Percentiles rank a stretch among this genome's conserved stretches.
These are phyloP conservation scores for Xylaria sp. DNA, from an alignment of 495 filamentous ascomycete genomes.

Conservation along the genomic window DNA sequence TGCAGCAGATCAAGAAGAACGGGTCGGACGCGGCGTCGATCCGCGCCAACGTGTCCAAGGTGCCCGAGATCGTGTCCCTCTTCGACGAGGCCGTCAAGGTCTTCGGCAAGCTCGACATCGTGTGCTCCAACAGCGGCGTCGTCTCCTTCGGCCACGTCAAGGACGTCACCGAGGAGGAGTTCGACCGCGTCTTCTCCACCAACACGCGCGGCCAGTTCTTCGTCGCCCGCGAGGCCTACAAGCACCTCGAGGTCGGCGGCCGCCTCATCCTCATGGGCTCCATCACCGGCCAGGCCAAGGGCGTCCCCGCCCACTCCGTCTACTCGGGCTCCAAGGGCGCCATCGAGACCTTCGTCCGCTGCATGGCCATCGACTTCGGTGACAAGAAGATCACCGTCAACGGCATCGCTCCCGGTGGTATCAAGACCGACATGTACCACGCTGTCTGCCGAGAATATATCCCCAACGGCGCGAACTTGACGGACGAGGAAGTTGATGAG, in stretches of 20 bases:
- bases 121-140: slow-evolving; percentile 73
- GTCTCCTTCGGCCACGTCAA: slow-evolving; percentile 68
- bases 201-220: slow-evolving; percentile 85
- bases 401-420: slow-evolving; percentile 75
- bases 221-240: slow-evolving; percentile 78
- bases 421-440: slow-evolving; percentile 82
- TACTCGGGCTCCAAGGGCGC: slow-evolving; percentile 82
- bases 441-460: slow-evolving; percentile 68
- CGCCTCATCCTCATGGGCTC: slow-evolving; percentile 69
- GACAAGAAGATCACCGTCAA: slow-evolving; percentile 78
- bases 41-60: slow-evolving; percentile 75
- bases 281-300: slow-evolving; percentile 60
- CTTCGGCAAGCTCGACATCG: slow-evolving; percentile 78
- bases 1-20: slow-evolving; percentile 54
- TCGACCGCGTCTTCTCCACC: slow-evolving; percentile 76
- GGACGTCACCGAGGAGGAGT: slow-evolving; percentile 76
- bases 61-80: slow-evolving; percentile 63
- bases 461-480: slow-evolving; percentile 59
- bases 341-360: slow-evolving; percentile 78
- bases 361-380: slow-evolving; percentile 76
- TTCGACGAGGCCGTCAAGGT: slow-evolving; percentile 64
- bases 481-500: slow-evolving; percentile 45
- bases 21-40: slow-evolving; percentile 70
- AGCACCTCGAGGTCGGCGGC: slow-evolving; percentile 70
- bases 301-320: slow-evolving; percentile 74